phyloP scores from a whole-genome alignment of 805 yeast species.

The Kregervanrija delftensis region DNA sequence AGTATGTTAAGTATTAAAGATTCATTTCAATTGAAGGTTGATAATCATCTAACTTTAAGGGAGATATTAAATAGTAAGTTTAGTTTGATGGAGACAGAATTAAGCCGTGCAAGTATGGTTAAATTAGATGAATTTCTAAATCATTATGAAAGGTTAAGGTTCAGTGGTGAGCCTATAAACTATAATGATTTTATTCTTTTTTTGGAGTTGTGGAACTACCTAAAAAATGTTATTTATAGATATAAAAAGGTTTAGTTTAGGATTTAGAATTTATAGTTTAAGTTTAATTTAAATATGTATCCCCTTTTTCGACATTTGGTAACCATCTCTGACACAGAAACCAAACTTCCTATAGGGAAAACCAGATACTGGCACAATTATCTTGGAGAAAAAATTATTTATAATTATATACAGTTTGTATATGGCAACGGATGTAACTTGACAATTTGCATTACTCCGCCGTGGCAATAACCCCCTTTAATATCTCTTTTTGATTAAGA shows the following conservation, averaged over 20 bases:
- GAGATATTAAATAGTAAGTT: conserved; percentile 27
- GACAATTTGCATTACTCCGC: conserved; percentile 53
- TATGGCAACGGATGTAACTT: conserved; percentile 64
- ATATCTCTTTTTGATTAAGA: conserved; percentile 49
- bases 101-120: conserved; percentile 2
- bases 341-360: conserved; percentile 57
- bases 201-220: conserved; percentile 36
- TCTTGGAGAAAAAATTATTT: conserved; percentile 45
- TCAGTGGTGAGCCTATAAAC: conserved; percentile 53
- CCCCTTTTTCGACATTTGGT: conserved; percentile 53
- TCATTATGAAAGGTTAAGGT: conserved; percentile 62
- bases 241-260: background rate
- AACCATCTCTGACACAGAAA: conserved; percentile 43
- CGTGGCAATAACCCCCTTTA: conserved; percentile 61
- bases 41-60: conserved; percentile 15
- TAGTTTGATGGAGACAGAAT: conserved; percentile 5
- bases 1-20: conserved; percentile 14
- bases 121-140: conserved; percentile 31
- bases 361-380: conserved; percentile 17
- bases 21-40: conserved; percentile 15
- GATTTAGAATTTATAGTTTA: background rate
- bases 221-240: conserved; percentile 5
- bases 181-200: conserved; percentile 55
- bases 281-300: conserved; percentile 15
- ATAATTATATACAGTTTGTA: conserved; percentile 20